Evolutionary conservation across 129 eudicot genomes (phyloP), one percentile per base, ranked within the genome.

Genomic region (Scalesia atractyloides): DNA sequence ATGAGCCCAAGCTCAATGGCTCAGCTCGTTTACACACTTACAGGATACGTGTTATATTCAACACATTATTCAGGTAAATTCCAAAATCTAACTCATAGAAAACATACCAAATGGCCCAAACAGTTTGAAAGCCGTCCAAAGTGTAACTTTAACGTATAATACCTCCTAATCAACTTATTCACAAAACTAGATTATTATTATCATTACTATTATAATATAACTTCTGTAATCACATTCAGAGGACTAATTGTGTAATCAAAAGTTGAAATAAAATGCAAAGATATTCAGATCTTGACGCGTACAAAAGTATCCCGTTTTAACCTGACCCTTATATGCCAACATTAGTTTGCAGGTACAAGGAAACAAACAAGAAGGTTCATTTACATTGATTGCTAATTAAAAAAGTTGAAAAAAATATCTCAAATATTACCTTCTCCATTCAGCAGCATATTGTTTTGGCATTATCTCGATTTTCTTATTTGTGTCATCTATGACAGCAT

Each of bases 391-490:
- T 54, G 11, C 2, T 7, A 1, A 8, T 54, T 52, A 2, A 54
- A 54, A 17, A 54, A 57, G 36, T 10, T 20, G n/a, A 57, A 57
- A 57, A 0, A 57, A 0, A 22, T 12, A 57, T 20, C 14, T 20
- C 7, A 56, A 19, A 19, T 22, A 20, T 3, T 10, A 89, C 98
- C 98, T 94, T 78, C 79, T 89, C 98, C 98, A 94, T 63, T 94
- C 97, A 62, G 98, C 93, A 64, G 84, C 84, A 84, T 94, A 94
- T 67, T 90, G 96, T 54, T 72, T 86, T 17, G 98, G 98, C 61
- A 94, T 81, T 59, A 94, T 90, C 65, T 88, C 97, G 26, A 94
- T 76, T 80, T 81, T 94, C 78, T 70, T 84, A 64, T 77, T 81
- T 48, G 74, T 84, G 7, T 73, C 84, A 73, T 88, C 80, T 65